Evolutionary conservation across 257 asterid species (phyloP).

Genomic region (Ligustrum vulgare): DNA sequence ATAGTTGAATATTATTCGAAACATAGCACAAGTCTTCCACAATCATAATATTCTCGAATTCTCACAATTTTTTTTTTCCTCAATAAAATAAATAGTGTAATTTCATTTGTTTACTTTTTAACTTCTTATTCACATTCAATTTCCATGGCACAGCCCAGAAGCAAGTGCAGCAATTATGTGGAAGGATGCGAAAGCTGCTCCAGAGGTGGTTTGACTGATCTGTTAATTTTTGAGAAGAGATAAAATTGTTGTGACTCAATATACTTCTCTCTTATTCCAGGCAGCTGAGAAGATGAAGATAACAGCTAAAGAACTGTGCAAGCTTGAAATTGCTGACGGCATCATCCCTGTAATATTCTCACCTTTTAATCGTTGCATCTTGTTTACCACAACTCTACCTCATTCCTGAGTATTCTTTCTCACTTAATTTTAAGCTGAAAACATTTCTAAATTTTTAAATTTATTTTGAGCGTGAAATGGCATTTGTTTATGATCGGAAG

Average conservation of each 20-base stretch:
- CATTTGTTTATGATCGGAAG: background rate
- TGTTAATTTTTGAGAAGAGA: slow-evolving; percentile 13
- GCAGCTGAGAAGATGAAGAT: slow-evolving; percentile 94
- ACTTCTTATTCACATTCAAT: slow-evolving; percentile 13
- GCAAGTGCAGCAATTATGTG: slow-evolving; percentile 97
- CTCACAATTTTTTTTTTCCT: background rate
- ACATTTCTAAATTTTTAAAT: background rate
- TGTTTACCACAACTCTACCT: slow-evolving; percentile 1
- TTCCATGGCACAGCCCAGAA: slow-evolving; percentile 75
- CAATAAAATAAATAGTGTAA: background rate
- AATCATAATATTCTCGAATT: background rate
- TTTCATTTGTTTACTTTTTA: background rate
- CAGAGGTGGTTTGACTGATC: slow-evolving; percentile 54
- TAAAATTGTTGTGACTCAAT: slow-evolving; percentile 31
- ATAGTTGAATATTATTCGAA: background rate
- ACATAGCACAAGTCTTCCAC: background rate
- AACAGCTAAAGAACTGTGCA: slow-evolving; percentile 71
- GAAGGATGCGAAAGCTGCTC: slow-evolving; percentile 83
- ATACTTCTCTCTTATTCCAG: slow-evolving; percentile 48
- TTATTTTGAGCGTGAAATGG: background rate
- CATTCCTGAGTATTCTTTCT: background rate
- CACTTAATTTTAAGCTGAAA: background rate
- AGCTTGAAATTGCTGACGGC: slow-evolving; percentile 69
- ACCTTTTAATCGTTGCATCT: slow-evolving; percentile 12
- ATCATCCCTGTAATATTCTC: slow-evolving; percentile 73